phyloP scores from a whole-genome alignment of 1,284 basidiomycete species.

The Trichosporon coremiiforme region DNA sequence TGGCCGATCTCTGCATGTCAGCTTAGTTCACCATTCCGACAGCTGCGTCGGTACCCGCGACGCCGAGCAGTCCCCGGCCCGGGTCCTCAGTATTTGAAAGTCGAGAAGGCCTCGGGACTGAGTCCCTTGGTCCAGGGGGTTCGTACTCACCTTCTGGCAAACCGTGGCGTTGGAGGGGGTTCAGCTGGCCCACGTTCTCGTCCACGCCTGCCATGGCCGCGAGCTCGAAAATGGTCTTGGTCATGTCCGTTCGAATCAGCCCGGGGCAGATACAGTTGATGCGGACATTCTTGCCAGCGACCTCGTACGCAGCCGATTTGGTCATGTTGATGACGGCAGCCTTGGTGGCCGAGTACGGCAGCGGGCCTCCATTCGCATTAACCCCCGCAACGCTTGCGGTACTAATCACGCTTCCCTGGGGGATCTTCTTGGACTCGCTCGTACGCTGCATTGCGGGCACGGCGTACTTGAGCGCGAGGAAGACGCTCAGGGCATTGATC shows the following conservation, averaged over 20 bases:
- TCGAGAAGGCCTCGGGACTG: too few relatives aligned
- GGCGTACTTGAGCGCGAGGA: conserved; percentile 85
- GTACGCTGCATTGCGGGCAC: conserved; percentile 75
- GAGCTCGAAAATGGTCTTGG: conserved; percentile 70
- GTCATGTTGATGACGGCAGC: conserved; percentile 87
- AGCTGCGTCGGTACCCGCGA: too few relatives aligned
- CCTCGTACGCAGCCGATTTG: conserved; percentile 75
- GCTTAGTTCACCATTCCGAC: background rate
- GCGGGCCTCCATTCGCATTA: conserved; percentile 77
- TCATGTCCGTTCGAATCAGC: conserved; percentile 83
- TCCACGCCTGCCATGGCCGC: conserved; percentile 73
- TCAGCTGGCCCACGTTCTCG: conserved; percentile 80
- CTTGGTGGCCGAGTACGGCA: conserved; percentile 89
- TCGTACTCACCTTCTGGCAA: conserved; percentile 54
- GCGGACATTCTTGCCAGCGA: conserved; percentile 78
- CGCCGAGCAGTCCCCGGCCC: too few relatives aligned
- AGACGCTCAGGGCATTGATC: conserved; percentile 80
- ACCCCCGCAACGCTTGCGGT: conserved; percentile 89
- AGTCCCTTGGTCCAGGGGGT: too few relatives aligned
- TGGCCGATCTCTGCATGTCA: conserved; percentile 73
- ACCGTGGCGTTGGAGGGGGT: conserved; percentile 77
- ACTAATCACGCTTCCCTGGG: conserved; percentile 81
- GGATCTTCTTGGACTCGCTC: conserved; percentile 67
- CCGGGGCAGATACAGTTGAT: conserved; percentile 91
- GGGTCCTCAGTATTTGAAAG: too few relatives aligned